These are phyloP conservation scores for Serendipita sp. DNA, from an alignment of 768 basidiomycete species.

Conservation along the genomic window DNA sequence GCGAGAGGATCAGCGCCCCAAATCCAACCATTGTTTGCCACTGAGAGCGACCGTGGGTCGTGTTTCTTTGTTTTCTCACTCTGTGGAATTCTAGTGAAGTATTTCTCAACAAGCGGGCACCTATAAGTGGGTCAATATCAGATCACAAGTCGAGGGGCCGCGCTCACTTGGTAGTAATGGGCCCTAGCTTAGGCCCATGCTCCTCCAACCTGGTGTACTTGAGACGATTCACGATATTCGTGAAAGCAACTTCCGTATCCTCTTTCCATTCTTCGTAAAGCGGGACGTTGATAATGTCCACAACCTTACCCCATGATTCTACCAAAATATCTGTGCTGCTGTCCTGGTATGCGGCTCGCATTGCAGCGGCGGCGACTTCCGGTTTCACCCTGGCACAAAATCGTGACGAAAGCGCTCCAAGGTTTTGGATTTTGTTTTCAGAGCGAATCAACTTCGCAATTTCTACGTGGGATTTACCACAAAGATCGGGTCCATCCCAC, in stretches of 20 bases:
- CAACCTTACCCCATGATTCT: slow-evolving; percentile 57
- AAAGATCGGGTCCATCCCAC: slow-evolving; percentile 50
- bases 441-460: slow-evolving; percentile 48
- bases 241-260: slow-evolving; percentile 59
- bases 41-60: slow-evolving; percentile 42
- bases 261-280: slow-evolving; percentile 78
- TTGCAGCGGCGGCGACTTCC: slow-evolving; percentile 52
- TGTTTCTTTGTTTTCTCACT: slow-evolving; percentile 27
- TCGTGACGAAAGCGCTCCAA: slow-evolving; percentile 45
- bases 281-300: slow-evolving; percentile 79
- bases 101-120: slow-evolving; percentile 71
- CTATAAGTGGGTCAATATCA: slow-evolving; percentile 24
- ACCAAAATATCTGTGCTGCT: slow-evolving; percentile 38
- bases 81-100: slow-evolving; percentile 71
- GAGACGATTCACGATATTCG: slow-evolving; percentile 57
- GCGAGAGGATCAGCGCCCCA: slow-evolving; percentile 90
- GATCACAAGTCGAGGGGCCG: background rate
- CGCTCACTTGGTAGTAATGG: slow-evolving; percentile 58
- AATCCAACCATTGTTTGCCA: slow-evolving; percentile 99
- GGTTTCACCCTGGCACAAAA: slow-evolving; percentile 53
- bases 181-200: slow-evolving; percentile 70
- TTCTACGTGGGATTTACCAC: slow-evolving; percentile 42
- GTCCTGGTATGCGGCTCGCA: slow-evolving; percentile 48
- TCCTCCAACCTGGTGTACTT: slow-evolving; percentile 69
- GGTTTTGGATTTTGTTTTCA: slow-evolving; percentile 40